Percentiles rank a stretch among this genome's conserved stretches.
These are phyloP conservation scores for Trifolium fragiferum DNA, from an alignment of 306 rosid genomes.

Conservation along the genomic window DNA sequence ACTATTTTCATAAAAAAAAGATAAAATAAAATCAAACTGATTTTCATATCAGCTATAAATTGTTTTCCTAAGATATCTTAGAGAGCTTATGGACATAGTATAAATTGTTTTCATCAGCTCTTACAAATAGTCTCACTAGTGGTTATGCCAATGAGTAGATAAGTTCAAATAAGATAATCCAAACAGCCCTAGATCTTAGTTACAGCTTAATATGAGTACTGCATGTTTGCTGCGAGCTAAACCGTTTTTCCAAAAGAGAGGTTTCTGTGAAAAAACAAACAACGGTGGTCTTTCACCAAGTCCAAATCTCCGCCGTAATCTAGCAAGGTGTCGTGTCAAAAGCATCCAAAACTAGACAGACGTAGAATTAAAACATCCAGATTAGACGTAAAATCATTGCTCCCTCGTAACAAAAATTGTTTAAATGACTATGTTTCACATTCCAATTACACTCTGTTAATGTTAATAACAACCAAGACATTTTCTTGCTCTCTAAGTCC, in stretches of 20 bases:
- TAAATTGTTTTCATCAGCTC: neutral
- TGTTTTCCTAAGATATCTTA: neutral
- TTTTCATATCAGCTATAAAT: neutral
- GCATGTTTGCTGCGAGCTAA: constrained; percentile 26
- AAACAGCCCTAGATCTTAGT: constrained; percentile 13
- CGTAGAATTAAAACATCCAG: constrained; percentile 17
- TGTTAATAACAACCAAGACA: constrained; percentile 11
- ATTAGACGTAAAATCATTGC: constrained; percentile 1
- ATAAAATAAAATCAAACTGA: neutral
- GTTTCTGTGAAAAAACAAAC: constrained; percentile 13
- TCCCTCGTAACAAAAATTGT: constrained; percentile 23
- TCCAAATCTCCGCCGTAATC: constrained; percentile 14
- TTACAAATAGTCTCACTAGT: neutral
- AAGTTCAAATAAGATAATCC: neutral
- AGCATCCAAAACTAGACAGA: constrained; percentile 6
- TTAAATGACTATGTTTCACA: neutral
- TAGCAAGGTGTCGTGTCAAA: neutral
- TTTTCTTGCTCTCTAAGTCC: neutral
- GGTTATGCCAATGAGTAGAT: neutral
- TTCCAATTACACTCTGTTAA: constrained; percentile 5
- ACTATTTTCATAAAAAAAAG: too few species aligned
- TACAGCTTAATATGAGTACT: constrained; percentile 12
- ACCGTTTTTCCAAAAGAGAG: neutral
- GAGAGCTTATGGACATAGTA: neutral
- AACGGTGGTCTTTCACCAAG: neutral